Base-by-base conservation (phyloP, 495 filamentous ascomycete species). In the Choiromyces venosus region DNA sequence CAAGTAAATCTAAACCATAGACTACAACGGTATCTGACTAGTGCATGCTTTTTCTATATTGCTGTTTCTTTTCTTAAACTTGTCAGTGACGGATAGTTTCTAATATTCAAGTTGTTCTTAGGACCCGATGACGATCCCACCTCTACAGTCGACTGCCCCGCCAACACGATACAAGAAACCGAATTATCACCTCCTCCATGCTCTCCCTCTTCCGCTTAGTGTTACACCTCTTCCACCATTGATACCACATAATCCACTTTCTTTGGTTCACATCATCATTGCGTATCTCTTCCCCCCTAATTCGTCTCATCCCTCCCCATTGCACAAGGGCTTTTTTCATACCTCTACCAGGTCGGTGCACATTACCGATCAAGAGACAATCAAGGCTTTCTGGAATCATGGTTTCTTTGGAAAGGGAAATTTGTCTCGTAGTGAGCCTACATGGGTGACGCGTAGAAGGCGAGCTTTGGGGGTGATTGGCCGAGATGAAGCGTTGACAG, bases 11-110 rank as follows among this genome's bases (percentile, higher is more conserved):
- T 56, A 29, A 29, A 29, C 4, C 87, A 88, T 87, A 91, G 93
- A 96, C 93, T 97, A 96, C 93, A 96, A 96, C 93, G 93, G 93
- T 97, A 96, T 97, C 93, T 96, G 93, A 96, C 88, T 86, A 86
- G 84, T 84, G 77, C 71, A 77, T 79, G 69, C 39, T 69, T 78
- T 75, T 83, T 73, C 78, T 77, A 39, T 70, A 35, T 73, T 74
- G 68, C 73, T 70, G 74, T 56, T 44, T 65, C 67, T 12, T 37
- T 73, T 33, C 8, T 72, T 71, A 7, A n/a, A 4, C 66, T 42
- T 67, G 21, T 66, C 46, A 25, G 69, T n/a, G 16, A 16, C 77
- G 56, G 1, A 42, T 61, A 25, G 37, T 38, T 18, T 71, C 29
- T 40, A 69, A 66, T 2, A 19, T 12, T 44, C n/a, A 16, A 33